phyloP scores from a whole-genome alignment of 2,329 filamentous ascomycete genomes.

The Pseudogymnoascus sp. region DNA sequence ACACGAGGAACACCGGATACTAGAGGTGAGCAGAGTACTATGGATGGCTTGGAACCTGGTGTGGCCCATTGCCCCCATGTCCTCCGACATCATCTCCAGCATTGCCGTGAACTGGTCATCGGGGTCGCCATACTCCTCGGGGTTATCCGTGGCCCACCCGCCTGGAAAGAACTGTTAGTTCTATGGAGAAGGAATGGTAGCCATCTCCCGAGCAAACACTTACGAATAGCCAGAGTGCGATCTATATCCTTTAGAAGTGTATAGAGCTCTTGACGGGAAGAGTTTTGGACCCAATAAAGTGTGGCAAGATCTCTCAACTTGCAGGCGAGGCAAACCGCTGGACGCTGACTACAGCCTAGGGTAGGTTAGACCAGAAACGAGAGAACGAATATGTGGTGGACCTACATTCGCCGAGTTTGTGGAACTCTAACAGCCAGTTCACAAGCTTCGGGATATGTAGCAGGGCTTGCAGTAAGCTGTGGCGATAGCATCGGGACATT shows the following conservation, averaged over 20 bases:
- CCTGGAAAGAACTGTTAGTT: constrained; percentile 10
- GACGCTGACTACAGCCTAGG: constrained; percentile 10
- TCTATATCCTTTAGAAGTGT: constrained; percentile 11
- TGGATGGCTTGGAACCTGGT: constrained; percentile 18
- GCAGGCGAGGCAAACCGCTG: constrained; percentile 15
- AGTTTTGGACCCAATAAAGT: constrained; percentile 14
- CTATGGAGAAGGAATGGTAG: neutral
- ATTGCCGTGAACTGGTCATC: constrained; percentile 25
- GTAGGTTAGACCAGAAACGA: neutral
- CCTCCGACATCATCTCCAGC: constrained; percentile 18
- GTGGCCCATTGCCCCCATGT: constrained; percentile 15
- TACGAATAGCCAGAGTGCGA: constrained; percentile 14
- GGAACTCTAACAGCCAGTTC: constrained; percentile 23
- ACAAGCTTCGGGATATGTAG: constrained; percentile 28
- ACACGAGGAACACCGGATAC: constrained; percentile 21
- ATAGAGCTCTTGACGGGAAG: constrained; percentile 3
- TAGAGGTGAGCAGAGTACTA: constrained; percentile 12
- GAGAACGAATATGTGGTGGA: neutral
- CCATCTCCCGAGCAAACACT: constrained; percentile 5
- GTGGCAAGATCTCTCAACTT: constrained; percentile 10
- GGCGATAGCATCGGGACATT: constrained; percentile 26
- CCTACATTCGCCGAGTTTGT: constrained; percentile 20
- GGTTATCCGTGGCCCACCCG: constrained; percentile 18
- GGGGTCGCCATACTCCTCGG: constrained; percentile 24
- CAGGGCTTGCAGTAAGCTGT: constrained; percentile 27